phyloP scores from a whole-genome alignment of 441 rosid species.

The Brassica hybrid region DNA sequence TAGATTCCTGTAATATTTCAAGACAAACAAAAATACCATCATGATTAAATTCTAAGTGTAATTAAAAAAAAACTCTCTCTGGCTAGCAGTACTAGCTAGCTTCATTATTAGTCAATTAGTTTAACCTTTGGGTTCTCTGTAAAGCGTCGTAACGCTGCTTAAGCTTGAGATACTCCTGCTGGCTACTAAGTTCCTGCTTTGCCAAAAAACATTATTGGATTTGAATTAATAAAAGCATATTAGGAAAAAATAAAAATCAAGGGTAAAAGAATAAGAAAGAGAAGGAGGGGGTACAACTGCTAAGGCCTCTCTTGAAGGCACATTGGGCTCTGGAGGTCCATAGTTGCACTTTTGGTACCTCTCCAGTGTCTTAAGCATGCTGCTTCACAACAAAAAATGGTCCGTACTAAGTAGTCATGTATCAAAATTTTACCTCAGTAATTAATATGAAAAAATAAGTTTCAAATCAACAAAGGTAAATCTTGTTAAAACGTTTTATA shows the following conservation, averaged over 20 bases:
- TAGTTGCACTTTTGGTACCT: constrained; percentile 98
- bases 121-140: constrained; percentile 87
- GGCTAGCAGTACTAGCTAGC: neutral
- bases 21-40: neutral
- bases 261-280: neutral
- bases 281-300: constrained; percentile 49
- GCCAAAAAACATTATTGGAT: neutral
- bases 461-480: neutral
- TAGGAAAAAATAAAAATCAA: neutral
- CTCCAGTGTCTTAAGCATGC: constrained; percentile 91
- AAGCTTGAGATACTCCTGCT: constrained; percentile 97
- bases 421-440: neutral
- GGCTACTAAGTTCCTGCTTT: constrained; percentile 85
- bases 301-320: constrained; percentile 91
- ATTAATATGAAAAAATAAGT: neutral
- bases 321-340: constrained; percentile 89
- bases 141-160: constrained; percentile 88
- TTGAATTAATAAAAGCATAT: neutral
- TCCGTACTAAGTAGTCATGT: neutral
- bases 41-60: neutral
- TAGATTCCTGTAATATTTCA: constrained; percentile 76
- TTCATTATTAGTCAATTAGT: neutral
- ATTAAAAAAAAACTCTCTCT: neutral
- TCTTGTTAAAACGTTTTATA: neutral
- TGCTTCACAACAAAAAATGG: constrained; percentile 4